Base-by-base conservation (phyloP, 208 protist species). In the Leptomonas seymouri region DNA sequence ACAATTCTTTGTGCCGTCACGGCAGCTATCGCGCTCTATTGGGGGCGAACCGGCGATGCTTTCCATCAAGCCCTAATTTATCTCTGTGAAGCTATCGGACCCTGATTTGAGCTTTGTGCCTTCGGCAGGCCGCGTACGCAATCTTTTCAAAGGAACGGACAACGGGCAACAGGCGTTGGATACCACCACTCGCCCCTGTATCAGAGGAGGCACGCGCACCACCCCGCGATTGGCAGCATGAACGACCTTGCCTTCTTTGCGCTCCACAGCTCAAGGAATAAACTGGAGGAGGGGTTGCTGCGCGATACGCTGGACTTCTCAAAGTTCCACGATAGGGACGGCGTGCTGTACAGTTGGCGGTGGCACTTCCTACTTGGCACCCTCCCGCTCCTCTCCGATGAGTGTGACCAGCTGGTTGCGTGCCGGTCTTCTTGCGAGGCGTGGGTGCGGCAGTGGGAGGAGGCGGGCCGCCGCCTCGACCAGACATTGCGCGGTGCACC, bases 361-460 rank as follows among this genome's bases (percentile, higher is more conserved):
- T 87, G 82, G 82, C 78, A 80, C 30, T 80, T 87, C 39, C 60
- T 87, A 0, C 74, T 87, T 1, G 74, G 74, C 28, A 80, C 79
- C 18, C 63, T 87, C 42, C 82, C 78, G 11, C 15, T 77, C 3
- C 48, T 64, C 2, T 20, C n/a, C 0, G 31, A 54, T 15, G 60
- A 44, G 11, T 51, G 63, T 11, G 34, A 31, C 12, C 30, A 63
- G 1, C 48, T 74, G 12, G 55, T 12, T 15, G 59, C 36, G 21
- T 62, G 49, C 21, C 44, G 36, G 12, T 27, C 60, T 1, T 39
- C 45, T 28, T 71, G 57, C 25, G 42, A 65, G n/a, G 8, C 2
- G 51, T 77, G 71, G 71, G 23, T 30, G 27, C 27, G 5, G 7
- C 53, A 73, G 25, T 73, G 67, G 65, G 51, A 66, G 54, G 65